These are phyloP conservation scores for Emericellopsis cladophorae DNA, from an alignment of 2,329 filamentous ascomycete species.

Conservation along the genomic window DNA sequence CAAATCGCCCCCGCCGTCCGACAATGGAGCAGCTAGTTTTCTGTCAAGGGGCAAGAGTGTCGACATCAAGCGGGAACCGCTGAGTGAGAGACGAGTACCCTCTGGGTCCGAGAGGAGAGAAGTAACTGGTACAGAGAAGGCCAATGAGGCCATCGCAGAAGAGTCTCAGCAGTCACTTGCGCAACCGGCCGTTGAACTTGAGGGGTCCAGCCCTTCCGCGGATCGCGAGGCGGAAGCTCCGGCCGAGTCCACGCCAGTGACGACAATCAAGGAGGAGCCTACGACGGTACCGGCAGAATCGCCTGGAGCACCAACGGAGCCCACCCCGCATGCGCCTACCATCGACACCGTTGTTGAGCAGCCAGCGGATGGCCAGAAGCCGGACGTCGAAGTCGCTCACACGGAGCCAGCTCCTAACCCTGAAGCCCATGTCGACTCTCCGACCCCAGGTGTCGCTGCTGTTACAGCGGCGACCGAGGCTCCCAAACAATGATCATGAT, in stretches of 20 bases:
- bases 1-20: constrained; percentile 38
- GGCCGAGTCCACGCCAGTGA: neutral
- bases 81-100: neutral
- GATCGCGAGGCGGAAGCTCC: neutral
- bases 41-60: constrained; percentile 31
- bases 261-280: neutral
- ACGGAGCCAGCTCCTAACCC: no score
- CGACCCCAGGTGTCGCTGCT: no score
- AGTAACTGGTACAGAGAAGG: neutral
- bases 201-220: no score
- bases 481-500: no score
- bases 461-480: no score
- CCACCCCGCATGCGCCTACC: no score
- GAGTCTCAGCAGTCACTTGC: neutral
- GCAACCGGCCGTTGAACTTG: no score
- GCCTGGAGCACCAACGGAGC: no score
- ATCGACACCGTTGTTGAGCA: no score
- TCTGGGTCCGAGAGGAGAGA: neutral
- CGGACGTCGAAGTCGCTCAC: no score
- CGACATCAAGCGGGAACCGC: constrained; percentile 28
- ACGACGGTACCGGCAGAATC: neutral
- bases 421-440: no score
- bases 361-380: no score
- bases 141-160: neutral
- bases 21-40: constrained; percentile 14